Conservation (phyloP, 2,329 filamentous ascomycete genomes). For the Akanthomyces uredinophilus region DNA sequence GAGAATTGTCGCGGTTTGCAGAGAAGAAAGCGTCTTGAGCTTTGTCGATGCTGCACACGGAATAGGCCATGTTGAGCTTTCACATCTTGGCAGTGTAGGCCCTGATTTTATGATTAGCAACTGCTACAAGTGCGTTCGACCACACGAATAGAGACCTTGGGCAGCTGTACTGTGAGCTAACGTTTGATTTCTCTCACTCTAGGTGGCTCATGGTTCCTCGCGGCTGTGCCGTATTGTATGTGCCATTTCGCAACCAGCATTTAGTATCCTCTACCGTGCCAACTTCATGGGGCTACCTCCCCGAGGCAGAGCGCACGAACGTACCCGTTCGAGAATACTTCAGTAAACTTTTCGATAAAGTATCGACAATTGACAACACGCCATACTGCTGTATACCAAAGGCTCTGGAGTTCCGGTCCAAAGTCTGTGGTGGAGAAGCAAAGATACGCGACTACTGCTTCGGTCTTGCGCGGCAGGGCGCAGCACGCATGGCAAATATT, state of each 20-base stretch:
- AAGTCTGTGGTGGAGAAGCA: slow-evolving; percentile 60
- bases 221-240: slow-evolving; percentile 64
- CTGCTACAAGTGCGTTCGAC: slow-evolving; percentile 50
- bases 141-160: no score
- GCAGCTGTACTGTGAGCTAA: no score
- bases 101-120: slow-evolving; percentile 72
- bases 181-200: no score
- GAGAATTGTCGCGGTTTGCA: slow-evolving; percentile 51
- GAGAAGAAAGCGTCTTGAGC: slow-evolving; percentile 55
- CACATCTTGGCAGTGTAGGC: slow-evolving; percentile 47
- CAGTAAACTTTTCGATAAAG: slow-evolving; percentile 58
- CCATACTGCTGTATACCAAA: slow-evolving; percentile 58
- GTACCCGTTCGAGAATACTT: slow-evolving; percentile 44
- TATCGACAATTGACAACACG: slow-evolving; percentile 60
- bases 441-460: slow-evolving; percentile 55
- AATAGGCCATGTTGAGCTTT: slow-evolving; percentile 63
- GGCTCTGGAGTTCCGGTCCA: slow-evolving; percentile 56
- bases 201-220: slow-evolving; percentile 67
- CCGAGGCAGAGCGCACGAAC: slow-evolving; percentile 25
- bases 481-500: slow-evolving; percentile 47
- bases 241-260: slow-evolving; percentile 60
- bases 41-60: slow-evolving; percentile 67
- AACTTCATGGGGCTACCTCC: slow-evolving; percentile 62
- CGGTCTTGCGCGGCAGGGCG: slow-evolving; percentile 50
- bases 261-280: slow-evolving; percentile 63